These are phyloP conservation scores for Graphiopsis chlorocephala DNA, from an alignment of 2,329 filamentous ascomycete species.

Conservation along the genomic window DNA sequence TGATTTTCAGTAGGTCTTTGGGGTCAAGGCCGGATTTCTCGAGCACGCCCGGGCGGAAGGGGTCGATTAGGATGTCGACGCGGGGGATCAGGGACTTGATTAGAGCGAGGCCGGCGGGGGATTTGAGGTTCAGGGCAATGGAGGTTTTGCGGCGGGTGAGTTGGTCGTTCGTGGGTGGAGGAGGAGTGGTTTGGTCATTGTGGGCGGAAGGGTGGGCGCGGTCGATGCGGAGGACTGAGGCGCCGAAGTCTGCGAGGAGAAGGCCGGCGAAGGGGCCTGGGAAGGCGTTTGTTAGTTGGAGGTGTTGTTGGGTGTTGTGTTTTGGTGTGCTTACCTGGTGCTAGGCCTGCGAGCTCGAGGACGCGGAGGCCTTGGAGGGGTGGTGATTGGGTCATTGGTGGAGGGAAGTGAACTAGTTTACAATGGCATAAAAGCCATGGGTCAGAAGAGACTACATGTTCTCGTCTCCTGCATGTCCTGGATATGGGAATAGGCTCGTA, in stretches of 20 bases:
- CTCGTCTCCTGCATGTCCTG: background rate
- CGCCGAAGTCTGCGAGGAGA: slow-evolving; percentile 85
- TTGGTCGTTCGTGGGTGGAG: slow-evolving; percentile 60
- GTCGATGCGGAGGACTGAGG: slow-evolving; percentile 83
- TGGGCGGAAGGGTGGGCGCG: slow-evolving; percentile 49
- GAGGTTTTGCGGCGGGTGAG: slow-evolving; percentile 79
- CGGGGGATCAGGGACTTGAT: slow-evolving; percentile 61
- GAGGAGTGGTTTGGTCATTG: slow-evolving; percentile 24
- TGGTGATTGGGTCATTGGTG: slow-evolving; percentile 36
- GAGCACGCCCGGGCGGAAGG: slow-evolving; percentile 86
- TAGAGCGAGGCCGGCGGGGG: slow-evolving; percentile 59
- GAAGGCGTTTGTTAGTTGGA: background rate
- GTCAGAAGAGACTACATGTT: slow-evolving; percentile 4
- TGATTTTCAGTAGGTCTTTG: slow-evolving; percentile 60
- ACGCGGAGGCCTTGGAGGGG: slow-evolving; percentile 60
- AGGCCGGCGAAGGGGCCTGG: slow-evolving; percentile 83
- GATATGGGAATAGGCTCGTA: background rate
- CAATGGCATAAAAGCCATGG: slow-evolving; percentile 7
- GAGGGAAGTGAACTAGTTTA: background rate
- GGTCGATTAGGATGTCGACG: slow-evolving; percentile 84
- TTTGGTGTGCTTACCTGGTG: slow-evolving; percentile 48
- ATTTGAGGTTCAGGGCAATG: slow-evolving; percentile 76
- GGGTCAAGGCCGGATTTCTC: slow-evolving; percentile 81
- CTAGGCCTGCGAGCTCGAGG: slow-evolving; percentile 64
- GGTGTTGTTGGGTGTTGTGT: background rate